These are phyloP conservation scores for Fusarium equiseti DNA, from an alignment of 2,329 filamentous ascomycete genomes.

Conservation along the genomic window DNA sequence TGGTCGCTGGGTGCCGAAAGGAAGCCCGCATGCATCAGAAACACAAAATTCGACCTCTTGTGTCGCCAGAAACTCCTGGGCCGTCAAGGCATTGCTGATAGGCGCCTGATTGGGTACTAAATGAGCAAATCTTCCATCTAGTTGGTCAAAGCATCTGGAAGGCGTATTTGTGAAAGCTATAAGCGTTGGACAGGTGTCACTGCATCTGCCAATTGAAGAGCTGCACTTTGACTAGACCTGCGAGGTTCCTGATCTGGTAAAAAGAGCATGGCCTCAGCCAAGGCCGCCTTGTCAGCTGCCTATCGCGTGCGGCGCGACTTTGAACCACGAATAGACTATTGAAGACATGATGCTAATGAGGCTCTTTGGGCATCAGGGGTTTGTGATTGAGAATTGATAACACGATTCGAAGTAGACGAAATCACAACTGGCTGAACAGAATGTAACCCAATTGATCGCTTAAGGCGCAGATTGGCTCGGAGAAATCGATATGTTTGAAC, in stretches of 20 bases:
- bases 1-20: constrained; percentile 25
- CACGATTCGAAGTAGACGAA: constrained; percentile 5
- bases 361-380: not conserved
- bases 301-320: constrained; percentile 19
- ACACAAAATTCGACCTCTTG: constrained; percentile 30
- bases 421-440: constrained; percentile 7
- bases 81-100: constrained; percentile 3
- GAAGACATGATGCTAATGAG: not conserved
- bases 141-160: constrained; percentile 28
- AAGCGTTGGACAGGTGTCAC: constrained; percentile 40
- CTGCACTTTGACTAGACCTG: constrained; percentile 24
- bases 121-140: constrained; percentile 13
- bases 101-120: constrained; percentile 23
- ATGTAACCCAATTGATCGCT: constrained; percentile 4
- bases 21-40: constrained; percentile 26
- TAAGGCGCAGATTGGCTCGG: not conserved
- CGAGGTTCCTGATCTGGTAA: constrained; percentile 37
- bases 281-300: constrained; percentile 37
- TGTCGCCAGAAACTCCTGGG: constrained; percentile 23
- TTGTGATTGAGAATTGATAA: constrained; percentile 14
- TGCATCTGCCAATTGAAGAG: constrained; percentile 40
- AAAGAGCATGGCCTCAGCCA: constrained; percentile 23
- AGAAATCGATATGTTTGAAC: constrained; percentile 7
- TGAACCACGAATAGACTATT: constrained; percentile 9
- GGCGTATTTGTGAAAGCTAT: constrained; percentile 26